Conservation (phyloP, 495 filamentous ascomycete species). For the Penicillium flavigenum region DNA sequence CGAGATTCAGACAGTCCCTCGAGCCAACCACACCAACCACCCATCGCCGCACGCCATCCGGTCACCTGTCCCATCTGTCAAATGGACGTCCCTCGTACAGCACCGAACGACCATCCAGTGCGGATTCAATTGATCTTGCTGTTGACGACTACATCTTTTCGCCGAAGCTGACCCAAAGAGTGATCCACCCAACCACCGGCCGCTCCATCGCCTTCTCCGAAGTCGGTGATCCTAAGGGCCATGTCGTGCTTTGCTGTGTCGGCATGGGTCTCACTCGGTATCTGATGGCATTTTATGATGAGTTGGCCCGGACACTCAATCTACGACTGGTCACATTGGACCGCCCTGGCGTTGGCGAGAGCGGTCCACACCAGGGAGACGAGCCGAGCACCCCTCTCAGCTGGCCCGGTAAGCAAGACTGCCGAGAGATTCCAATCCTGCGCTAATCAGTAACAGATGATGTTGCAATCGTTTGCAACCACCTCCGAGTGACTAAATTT, state of each 20-base stretch:
- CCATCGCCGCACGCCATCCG: constrained; percentile 44
- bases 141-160: constrained; percentile 84
- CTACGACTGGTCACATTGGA: constrained; percentile 91
- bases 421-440: neutral
- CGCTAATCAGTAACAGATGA: constrained; percentile 62
- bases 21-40: constrained; percentile 40
- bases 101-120: constrained; percentile 64
- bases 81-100: constrained; percentile 30
- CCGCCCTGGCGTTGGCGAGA: constrained; percentile 91
- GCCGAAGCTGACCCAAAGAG: constrained; percentile 81
- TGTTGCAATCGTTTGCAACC: constrained; percentile 90
- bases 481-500: constrained; percentile 91
- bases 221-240: constrained; percentile 89
- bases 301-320: constrained; percentile 84
- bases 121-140: constrained; percentile 84
- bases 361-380: constrained; percentile 71
- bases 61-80: constrained; percentile 33
- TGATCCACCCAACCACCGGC: constrained; percentile 78
- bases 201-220: constrained; percentile 94
- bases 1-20: constrained; percentile 37
- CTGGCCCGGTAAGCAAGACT: constrained; percentile 76
- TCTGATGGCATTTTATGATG: constrained; percentile 96
- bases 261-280: constrained; percentile 98
- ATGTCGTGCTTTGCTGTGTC: constrained; percentile 93
- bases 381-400: constrained; percentile 79